A percentile compares a stretch with the other conserved stretches of the same genome.
These are phyloP conservation scores for Somion occarium DNA, from an alignment of 1,284 basidiomycete species.

Conservation along the genomic window DNA sequence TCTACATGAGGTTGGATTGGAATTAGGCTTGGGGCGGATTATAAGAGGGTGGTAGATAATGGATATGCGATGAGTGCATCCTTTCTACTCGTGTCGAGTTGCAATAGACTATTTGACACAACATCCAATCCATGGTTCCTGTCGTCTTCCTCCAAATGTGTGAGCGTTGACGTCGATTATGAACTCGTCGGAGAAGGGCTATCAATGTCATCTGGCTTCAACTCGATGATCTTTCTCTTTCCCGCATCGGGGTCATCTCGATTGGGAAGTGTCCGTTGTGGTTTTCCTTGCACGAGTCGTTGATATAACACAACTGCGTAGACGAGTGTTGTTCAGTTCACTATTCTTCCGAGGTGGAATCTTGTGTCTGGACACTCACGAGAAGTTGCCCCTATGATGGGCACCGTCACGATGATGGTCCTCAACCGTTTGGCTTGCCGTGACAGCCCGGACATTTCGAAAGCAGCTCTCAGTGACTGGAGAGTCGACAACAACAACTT, in stretches of 20 bases:
- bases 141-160: too few species aligned
- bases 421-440: constrained; percentile 50
- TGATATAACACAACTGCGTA: constrained; percentile 59
- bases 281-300: constrained; percentile 58
- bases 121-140: too few species aligned
- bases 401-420: constrained; percentile 54
- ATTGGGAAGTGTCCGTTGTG: constrained; percentile 35
- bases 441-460: constrained; percentile 15
- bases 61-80: not conserved
- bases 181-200: too few species aligned
- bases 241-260: constrained; percentile 17
- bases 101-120: not conserved
- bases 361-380: constrained; percentile 28
- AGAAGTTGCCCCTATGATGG: constrained; percentile 59
- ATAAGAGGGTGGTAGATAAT: not conserved
- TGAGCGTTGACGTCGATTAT: too few species aligned
- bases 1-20: not conserved
- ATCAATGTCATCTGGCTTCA: constrained; percentile 7
- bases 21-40: not conserved
- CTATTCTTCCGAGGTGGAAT: constrained; percentile 3
- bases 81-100: not conserved
- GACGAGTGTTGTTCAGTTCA: constrained; percentile 12
- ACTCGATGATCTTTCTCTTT: constrained; percentile 20
- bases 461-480: too few species aligned
- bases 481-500: too few species aligned